Percentiles rank a stretch among this genome's conserved stretches.
phyloP scores from a whole-genome alignment of 2,329 filamentous ascomycete genomes.

The Monosporascus cannonballus region DNA sequence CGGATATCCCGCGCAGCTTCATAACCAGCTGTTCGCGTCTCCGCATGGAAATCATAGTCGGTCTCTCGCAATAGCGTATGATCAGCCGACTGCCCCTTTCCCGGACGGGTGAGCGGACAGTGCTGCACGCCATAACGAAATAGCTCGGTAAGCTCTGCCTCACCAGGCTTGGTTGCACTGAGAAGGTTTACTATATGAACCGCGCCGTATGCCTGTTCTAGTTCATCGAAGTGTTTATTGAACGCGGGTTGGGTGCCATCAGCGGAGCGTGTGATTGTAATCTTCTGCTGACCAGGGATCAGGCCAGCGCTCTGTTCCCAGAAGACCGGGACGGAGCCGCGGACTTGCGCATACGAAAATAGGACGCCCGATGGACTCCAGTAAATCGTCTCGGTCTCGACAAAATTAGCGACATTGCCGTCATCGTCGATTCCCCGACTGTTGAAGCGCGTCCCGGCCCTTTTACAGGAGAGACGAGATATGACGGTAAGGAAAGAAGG shows the following conservation, averaged over 20 bases:
- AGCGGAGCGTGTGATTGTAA: constrained; percentile 77
- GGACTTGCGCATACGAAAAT: constrained; percentile 90
- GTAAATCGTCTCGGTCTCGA: constrained; percentile 93
- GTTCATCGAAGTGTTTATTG: constrained; percentile 85
- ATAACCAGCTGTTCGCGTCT: constrained; percentile 84
- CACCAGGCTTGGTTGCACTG: constrained; percentile 81
- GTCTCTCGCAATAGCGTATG: constrained; percentile 74
- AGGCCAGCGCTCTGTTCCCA: constrained; percentile 93
- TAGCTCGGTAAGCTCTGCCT: constrained; percentile 73
- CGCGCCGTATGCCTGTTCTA: constrained; percentile 81
- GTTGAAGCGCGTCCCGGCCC: constrained; percentile 94
- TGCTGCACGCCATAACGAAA: constrained; percentile 73
- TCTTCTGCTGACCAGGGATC: constrained; percentile 89
- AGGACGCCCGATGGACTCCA: constrained; percentile 73
- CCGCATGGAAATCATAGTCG: constrained; percentile 94
- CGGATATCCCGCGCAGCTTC: constrained; percentile 84
- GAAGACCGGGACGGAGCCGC: constrained; percentile 91
- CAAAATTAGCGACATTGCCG: constrained; percentile 95
- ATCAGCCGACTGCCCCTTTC: constrained; percentile 51
- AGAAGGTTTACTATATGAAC: constrained; percentile 91
- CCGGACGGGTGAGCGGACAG: constrained; percentile 62
- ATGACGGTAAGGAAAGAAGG: constrained; percentile 85
- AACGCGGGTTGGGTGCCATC: constrained; percentile 94
- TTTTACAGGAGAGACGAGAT: constrained; percentile 80
- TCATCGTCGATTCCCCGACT: constrained; percentile 97